Base-by-base conservation (phyloP, 139 green algal species). In the Pseudopediastrum boryanum region DNA sequence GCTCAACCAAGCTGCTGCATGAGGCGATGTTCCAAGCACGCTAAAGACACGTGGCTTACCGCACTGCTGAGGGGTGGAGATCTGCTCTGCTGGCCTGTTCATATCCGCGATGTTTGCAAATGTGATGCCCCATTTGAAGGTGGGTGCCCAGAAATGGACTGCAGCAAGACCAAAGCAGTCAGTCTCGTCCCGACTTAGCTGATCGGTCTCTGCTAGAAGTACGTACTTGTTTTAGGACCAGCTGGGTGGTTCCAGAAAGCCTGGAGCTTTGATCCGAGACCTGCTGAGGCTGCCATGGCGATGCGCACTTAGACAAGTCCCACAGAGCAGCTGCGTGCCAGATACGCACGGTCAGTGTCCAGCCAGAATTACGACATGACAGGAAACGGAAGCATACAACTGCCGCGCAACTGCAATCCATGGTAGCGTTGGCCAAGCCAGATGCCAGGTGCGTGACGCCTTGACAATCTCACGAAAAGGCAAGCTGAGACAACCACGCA, bases 91-190 rank as follows among this genome's bases (percentile, higher is more conserved):
- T n/a, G 96, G 96, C n/a, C 90, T 77, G 46, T 90, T 68, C 74
- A 98, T 92, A 82, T 99, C 96, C 12, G 94, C 91, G 42, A 99
- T 92, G 83, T 99, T 99, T 4, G 96, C 96, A 1, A 98, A 67
- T 35, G 77, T 93, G 71, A 99, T 98, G 46, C 91, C 94, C 96
- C 96, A 99, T 78, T 99, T 99, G 81, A 99, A 98, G 0, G 96
- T 98, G 7, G 96, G 96, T 1, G 96, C 96, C 96, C 94, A 98
- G 70, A 98, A 98, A 74, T 93, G 88, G n/a, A 96, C 87, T 92
- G 83, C 76, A 78, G 33, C 8, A 8, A 78, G 33, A 48, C 16
- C 72, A 58, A 50, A 73, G 21, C 48, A 25, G 65, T n/a, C 16
- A 29, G 35, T 50, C 19, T 50, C 65, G 38, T 31, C 65, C 12